Evolutionary conservation across 768 basidiomycete species (phyloP), one percentile per base, ranked within the genome.

Genomic region (Amanita rubescens): DNA sequence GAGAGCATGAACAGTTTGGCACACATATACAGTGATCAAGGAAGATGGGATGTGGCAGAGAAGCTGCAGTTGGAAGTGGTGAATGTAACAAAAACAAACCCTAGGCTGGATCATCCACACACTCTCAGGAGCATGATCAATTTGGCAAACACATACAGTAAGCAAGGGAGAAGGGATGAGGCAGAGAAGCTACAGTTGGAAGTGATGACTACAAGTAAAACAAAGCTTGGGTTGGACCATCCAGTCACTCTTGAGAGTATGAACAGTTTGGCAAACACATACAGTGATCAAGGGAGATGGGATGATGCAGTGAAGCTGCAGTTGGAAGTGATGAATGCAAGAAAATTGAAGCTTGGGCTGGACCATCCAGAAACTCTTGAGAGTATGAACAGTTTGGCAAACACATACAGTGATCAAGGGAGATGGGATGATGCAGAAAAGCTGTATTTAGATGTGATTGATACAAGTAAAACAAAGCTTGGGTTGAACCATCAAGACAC

Each of bases 401-500:
- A n/a, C n/a, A n/a, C n/a, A n/a, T n/a, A n/a, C n/a, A n/a, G n/a
- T n/a, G n/a, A n/a, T n/a, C n/a, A n/a, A n/a, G n/a, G n/a, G n/a
- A n/a, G n/a, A n/a, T n/a, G n/a, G n/a, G n/a, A n/a, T n/a, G n/a
- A n/a, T n/a, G n/a, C n/a, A n/a, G n/a, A n/a, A n/a, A n/a, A n/a
- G n/a, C n/a, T 55, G 53, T 46, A 49, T 12, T 19, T 19, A 49
- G n/a, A n/a, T 49, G 12, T 27, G n/a, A n/a, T n/a, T n/a, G n/a
- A n/a, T n/a, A n/a, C n/a, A n/a, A n/a, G n/a, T n/a, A n/a, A n/a
- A n/a, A n/a, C n/a, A n/a, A n/a, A n/a, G n/a, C n/a, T n/a, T n/a
- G n/a, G n/a, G n/a, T n/a, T n/a, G n/a, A n/a, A n/a, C n/a, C n/a
- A n/a, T n/a, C n/a, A n/a, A n/a, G n/a, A n/a, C n/a, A n/a, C n/a